Base-by-base conservation (phyloP, 1,284 basidiomycete genomes). In the Apiotrichum veenhuisii region DNA sequence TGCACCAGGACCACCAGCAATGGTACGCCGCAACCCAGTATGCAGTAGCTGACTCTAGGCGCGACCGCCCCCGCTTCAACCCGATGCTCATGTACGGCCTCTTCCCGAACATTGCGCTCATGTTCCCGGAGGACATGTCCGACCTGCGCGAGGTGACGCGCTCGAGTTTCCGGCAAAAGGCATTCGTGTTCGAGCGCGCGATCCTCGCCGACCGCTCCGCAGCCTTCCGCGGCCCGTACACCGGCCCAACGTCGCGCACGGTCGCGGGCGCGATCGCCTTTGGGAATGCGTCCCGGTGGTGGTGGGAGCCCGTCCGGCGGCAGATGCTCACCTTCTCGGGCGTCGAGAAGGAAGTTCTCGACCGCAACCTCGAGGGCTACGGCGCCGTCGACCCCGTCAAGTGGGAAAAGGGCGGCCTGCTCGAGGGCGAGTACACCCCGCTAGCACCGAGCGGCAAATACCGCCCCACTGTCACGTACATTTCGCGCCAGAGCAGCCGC, bases 131-230 rank as follows among this genome's bases (percentile, higher is more conserved):
- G 48, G 88, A 89, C 68, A 89, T 87, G 85, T 63, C 76, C 1
- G 88, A 91, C 51, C 62, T 72, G 43, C 68, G 60, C 52, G 66
- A 64, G 40, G 62, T 70, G 15, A 81, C 74, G 11, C 65, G 69
- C 12, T 66, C 62, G 41, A 72, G 53, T 55, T 73, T 72, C 41
- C 63, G 64, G 36, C 73, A 73, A 50, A 77, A 75, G 48, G 77
- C 78, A 11, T 75, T 78, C 72, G 69, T 60, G 68, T 64, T 77
- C 46, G 70, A 73, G n/a, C 63, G 65, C 20, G 73, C 72, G 1
- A 79, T 91, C 5, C 79, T 90, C 44, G 79, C 83, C 4, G 88
- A 91, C 74, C 81, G 89, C 27, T 86, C 84, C 26, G 89, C 88
- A 0, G 81, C 88, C 1, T 86, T 87, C 74, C 81, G 86, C 12